Evolutionary conservation across 805 yeast species (phyloP).

Genomic region (Hanseniaspora valbyensis): DNA sequence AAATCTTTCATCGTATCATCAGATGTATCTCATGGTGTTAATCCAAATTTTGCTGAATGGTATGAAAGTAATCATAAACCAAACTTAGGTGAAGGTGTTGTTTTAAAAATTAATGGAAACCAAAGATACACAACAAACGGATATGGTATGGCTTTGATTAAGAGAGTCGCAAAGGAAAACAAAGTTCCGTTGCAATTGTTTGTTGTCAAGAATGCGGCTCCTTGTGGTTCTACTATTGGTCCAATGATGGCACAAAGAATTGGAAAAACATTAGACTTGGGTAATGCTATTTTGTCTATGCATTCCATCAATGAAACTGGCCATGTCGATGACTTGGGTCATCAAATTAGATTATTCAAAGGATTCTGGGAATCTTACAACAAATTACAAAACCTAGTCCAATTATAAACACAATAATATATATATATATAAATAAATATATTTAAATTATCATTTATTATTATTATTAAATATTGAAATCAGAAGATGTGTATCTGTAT

Average conservation of each 20-base stretch:
- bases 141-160: conserved; percentile 70
- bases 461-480: conserved; percentile 3
- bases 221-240: conserved; percentile 95
- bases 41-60: conserved; percentile 72
- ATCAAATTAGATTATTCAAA: conserved; percentile 49
- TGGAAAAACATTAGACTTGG: conserved; percentile 82
- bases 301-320: conserved; percentile 90
- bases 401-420: conserved; percentile 23
- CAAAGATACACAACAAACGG: conserved; percentile 93
- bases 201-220: conserved; percentile 85
- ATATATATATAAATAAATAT: neutral
- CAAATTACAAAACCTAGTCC: conserved; percentile 30
- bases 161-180: conserved; percentile 54
- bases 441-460: neutral
- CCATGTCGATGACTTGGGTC: conserved; percentile 60
- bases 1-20: conserved; percentile 83
- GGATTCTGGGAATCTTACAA: conserved; percentile 46
- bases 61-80: conserved; percentile 78
- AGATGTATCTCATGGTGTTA: conserved; percentile 95
- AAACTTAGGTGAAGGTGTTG: conserved; percentile 77
- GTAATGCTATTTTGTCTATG: conserved; percentile 88
- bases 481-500: conserved; percentile 9
- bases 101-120: conserved; percentile 84
- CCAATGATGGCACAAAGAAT: conserved; percentile 81
- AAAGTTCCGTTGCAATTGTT: conserved; percentile 80